Conservation (phyloP, 768 basidiomycete genomes). For the Hygrocybe punicea region DNA sequence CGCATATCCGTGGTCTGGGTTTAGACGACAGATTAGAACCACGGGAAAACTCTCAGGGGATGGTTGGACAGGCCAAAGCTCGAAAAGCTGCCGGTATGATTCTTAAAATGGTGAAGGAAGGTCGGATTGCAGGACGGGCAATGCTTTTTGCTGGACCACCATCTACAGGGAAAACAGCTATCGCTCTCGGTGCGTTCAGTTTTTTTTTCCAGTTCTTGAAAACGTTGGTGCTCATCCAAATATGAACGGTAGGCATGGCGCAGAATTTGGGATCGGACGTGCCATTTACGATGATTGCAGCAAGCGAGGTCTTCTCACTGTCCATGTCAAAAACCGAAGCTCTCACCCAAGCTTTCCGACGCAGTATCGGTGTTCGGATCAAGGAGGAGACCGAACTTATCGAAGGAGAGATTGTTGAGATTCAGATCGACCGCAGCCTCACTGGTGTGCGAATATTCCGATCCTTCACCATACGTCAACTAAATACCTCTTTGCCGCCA, state of each 20-base stretch:
- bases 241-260: constrained; percentile 74
- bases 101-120: constrained; percentile 96
- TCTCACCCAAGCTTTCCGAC: constrained; percentile 90
- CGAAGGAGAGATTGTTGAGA: constrained; percentile 97
- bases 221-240: too few species aligned
- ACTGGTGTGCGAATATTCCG: constrained; percentile 67
- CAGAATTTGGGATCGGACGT: constrained; percentile 92
- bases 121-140: constrained; percentile 90
- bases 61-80: constrained; percentile 96
- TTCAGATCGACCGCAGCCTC: constrained; percentile 94
- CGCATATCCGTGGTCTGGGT: constrained; percentile 94
- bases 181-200: constrained; percentile 83
- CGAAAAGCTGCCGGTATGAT: constrained; percentile 98
- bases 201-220: too few species aligned
- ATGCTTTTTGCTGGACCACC: constrained; percentile 98
- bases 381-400: constrained; percentile 97
- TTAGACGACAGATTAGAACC: constrained; percentile 91
- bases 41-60: constrained; percentile 83
- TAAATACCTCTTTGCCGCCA: background rate
- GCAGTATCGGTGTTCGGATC: constrained; percentile 95
- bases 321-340: constrained; percentile 99
- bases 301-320: constrained; percentile 95
- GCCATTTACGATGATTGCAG: constrained; percentile 97
- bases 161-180: constrained; percentile 96
- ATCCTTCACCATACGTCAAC: background rate